These are phyloP conservation scores for Rhodotorula babjevae DNA, from an alignment of 768 basidiomycete genomes.

Conservation along the genomic window DNA sequence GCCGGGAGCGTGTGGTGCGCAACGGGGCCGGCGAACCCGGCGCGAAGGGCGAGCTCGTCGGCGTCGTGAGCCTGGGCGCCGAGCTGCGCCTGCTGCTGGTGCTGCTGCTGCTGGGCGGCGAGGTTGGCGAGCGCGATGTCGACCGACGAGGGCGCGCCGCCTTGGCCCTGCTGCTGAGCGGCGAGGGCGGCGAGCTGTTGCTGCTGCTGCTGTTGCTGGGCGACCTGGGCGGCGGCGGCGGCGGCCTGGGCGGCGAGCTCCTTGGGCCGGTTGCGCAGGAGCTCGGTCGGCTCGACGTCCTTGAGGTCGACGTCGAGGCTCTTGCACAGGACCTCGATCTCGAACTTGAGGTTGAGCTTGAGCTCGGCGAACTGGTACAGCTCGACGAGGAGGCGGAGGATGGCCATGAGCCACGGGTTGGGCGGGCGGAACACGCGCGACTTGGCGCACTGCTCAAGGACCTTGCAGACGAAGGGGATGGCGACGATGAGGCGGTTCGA, in stretches of 20 bases:
- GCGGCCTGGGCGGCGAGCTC: slow-evolving; percentile 48
- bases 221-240: slow-evolving; percentile 16
- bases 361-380: slow-evolving; percentile 96
- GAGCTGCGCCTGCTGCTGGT: slow-evolving; percentile 1
- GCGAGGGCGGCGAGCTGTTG: background rate
- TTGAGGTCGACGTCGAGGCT: slow-evolving; percentile 81
- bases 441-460: slow-evolving; percentile 79
- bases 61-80: slow-evolving; percentile 12
- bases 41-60: slow-evolving; percentile 15
- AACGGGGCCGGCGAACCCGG: slow-evolving; percentile 6
- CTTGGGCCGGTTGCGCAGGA: slow-evolving; percentile 69
- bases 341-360: slow-evolving; percentile 94
- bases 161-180: background rate
- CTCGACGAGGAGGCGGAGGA: slow-evolving; percentile 83
- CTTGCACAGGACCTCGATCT: slow-evolving; percentile 95
- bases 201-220: background rate
- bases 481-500: slow-evolving; percentile 83
- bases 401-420: slow-evolving; percentile 97
- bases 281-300: slow-evolving; percentile 71
- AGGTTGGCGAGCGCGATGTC: slow-evolving; percentile 29
- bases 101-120: slow-evolving; percentile 16
- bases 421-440: slow-evolving; percentile 92
- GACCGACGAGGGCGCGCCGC: background rate
- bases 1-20: slow-evolving; percentile 31
- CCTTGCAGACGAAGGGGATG: slow-evolving; percentile 97